Base-by-base conservation (phyloP, 2,329 filamentous ascomycete species). In the Plenodomus biglobosus region DNA sequence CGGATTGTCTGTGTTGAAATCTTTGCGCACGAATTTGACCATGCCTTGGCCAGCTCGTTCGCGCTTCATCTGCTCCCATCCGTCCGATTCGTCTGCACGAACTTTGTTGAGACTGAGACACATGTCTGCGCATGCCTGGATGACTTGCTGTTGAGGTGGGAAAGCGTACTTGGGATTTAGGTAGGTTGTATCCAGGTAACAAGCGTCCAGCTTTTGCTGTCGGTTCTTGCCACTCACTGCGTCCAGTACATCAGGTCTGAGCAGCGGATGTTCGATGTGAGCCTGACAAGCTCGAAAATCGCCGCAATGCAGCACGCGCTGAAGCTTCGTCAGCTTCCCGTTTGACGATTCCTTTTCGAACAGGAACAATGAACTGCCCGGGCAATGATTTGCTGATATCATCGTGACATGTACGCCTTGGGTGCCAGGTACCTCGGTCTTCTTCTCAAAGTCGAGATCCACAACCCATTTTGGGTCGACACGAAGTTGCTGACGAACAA, bases 141-240 rank as follows among this genome's bases (percentile, higher is more conserved):
- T 90, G 45, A 99, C 94, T 58, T 94, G 86, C 47, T 87, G 80
- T 68, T 99, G 94, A 3, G 84, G 86, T 0, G 94, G 94, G 61
- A 99, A 99, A 0, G 92, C 87, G 71, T 97, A 99, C 55, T 92
- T 91, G 0, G 94, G 94, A 55, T 94, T 96, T 10, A 99, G 80
- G 68, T 99, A 99, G 0, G 94, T 99, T 0, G 94, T 99, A 68
- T 99, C 94, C 8, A 99, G 83, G 68, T 99, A 99, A 75, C 94
- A 97, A 21, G 92, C 85, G 64, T 99, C 92, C 45, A 99, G 91
- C 62, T 86, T 90, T 66, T 97, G 94, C 64, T 94, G 87, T 49
- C 79, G 85, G 1, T 76, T 76, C 68, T 87, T 88, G 1, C 90
- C 88, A 0, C 84, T 85, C 8, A 88, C 75, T 2, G 80, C 76